phyloP scores from a whole-genome alignment of 768 basidiomycete species.

The Kondoa subrosea region DNA sequence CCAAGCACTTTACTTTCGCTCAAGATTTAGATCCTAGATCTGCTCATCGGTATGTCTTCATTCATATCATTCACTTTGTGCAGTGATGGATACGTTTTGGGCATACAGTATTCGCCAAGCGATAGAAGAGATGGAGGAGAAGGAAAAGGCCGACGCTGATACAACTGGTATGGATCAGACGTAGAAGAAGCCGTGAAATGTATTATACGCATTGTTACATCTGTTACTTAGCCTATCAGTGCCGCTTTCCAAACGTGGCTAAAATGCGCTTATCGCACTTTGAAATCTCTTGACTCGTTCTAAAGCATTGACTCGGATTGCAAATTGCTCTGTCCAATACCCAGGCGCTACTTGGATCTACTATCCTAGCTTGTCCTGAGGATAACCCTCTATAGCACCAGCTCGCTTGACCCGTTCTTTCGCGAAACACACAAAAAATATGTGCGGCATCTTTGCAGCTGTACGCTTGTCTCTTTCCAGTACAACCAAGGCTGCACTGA shows the following conservation, averaged over 20 bases:
- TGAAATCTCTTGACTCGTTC: too few relatives aligned
- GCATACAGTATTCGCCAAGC: not conserved
- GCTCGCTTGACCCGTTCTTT: not conserved
- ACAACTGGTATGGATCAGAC: too few relatives aligned
- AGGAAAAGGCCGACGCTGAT: not conserved
- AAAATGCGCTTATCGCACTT: too few relatives aligned
- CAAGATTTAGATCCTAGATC: constrained; percentile 81
- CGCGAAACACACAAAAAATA: constrained; percentile 1
- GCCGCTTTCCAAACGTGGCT: too few relatives aligned
- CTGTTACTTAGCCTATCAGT: too few relatives aligned
- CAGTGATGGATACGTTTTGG: not conserved
- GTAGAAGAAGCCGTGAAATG: too few relatives aligned
- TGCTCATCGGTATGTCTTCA: constrained; percentile 36
- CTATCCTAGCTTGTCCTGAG: too few relatives aligned
- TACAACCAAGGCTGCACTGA: not conserved
- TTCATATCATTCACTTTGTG: not conserved
- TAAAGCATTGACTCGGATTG: too few relatives aligned
- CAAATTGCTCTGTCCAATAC: too few relatives aligned
- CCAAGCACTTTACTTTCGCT: constrained; percentile 70
- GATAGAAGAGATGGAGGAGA: not conserved
- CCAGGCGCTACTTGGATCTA: too few relatives aligned
- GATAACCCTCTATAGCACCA: too few relatives aligned
- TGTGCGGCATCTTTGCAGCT: constrained; percentile 28
- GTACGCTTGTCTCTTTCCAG: not conserved
- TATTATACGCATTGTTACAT: too few relatives aligned